phyloP scores from a whole-genome alignment of 441 rosid species.

The Francoa sonchifolia region DNA sequence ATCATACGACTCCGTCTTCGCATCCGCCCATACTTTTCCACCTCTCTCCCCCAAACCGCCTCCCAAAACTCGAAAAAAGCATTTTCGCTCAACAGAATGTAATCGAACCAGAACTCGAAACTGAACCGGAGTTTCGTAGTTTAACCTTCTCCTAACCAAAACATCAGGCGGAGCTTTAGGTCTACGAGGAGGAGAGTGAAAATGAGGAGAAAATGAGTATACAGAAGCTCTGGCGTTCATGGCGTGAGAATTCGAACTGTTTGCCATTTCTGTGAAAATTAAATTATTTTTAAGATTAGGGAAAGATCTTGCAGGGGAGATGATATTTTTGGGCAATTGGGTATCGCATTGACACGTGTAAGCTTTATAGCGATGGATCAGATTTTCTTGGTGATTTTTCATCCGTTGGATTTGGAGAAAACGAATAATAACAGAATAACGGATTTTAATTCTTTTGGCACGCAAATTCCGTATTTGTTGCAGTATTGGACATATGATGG shows the following conservation, averaged over 20 bases:
- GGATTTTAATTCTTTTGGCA: no score
- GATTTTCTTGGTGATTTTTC: no score
- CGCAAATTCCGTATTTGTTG: no score
- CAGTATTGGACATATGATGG: no score
- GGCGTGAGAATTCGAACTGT: conserved; percentile 14
- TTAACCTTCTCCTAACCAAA: conserved; percentile 13
- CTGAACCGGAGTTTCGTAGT: conserved; percentile 8
- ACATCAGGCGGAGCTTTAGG: conserved; percentile 22
- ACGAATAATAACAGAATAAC: no score
- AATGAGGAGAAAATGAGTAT: conserved; percentile 32
- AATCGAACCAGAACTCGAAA: conserved; percentile 18
- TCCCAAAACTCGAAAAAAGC: conserved; percentile 26
- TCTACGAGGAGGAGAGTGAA: conserved; percentile 14
- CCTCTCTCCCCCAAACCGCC: conserved; percentile 25
- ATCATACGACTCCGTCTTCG: conserved; percentile 24
- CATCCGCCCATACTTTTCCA: conserved; percentile 27
- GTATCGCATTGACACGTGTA: conserved; percentile 37
- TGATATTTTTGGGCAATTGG: conserved; percentile 41
- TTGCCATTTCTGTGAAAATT: not conserved
- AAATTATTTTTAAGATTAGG: not conserved
- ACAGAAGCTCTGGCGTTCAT: conserved; percentile 59
- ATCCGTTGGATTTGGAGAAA: no score
- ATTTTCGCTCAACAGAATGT: conserved; percentile 14
- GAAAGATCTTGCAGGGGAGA: not conserved
- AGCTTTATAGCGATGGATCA: conserved; percentile 8